These are phyloP conservation scores for Cladosporium sp. DNA, from an alignment of 2,329 filamentous ascomycete genomes.

Conservation along the genomic window DNA sequence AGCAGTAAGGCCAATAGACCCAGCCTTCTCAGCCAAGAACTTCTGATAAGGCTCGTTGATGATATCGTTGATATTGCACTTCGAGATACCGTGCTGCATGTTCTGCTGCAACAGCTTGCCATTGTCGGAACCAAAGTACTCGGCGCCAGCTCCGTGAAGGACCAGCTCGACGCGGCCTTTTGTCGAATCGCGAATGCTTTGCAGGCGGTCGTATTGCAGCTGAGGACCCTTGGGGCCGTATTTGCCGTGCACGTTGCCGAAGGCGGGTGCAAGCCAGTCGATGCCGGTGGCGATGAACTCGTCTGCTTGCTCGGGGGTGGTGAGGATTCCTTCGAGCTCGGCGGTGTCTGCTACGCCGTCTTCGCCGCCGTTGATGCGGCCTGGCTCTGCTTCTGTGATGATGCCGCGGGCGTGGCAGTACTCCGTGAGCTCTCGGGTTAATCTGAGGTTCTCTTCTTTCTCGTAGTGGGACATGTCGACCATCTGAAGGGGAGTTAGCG, in stretches of 20 bases:
- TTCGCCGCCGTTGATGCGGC: conserved; percentile 31
- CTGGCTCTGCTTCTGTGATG: conserved; percentile 30
- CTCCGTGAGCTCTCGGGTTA: conserved; percentile 25
- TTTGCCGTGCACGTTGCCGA: conserved; percentile 31
- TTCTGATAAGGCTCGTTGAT: conserved; percentile 39
- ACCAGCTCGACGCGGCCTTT: conserved; percentile 45
- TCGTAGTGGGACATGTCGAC: conserved; percentile 33
- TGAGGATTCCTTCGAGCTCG: conserved; percentile 27
- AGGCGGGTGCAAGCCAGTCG: conserved; percentile 29
- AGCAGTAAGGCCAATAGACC: conserved; percentile 23
- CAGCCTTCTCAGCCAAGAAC: conserved; percentile 19
- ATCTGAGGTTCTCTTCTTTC: conserved; percentile 28
- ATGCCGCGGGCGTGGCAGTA: conserved; percentile 29
- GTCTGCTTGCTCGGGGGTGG: conserved; percentile 25
- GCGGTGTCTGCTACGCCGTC: conserved; percentile 29
- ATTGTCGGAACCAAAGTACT: conserved; percentile 35
- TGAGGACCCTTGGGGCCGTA: conserved; percentile 30
- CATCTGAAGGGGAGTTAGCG: conserved; percentile 18
- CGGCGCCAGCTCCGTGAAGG: conserved; percentile 55
- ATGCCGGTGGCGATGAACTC: conserved; percentile 29
- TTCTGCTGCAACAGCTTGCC: conserved; percentile 43
- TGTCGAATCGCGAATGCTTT: conserved; percentile 33
- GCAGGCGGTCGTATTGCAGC: conserved; percentile 33
- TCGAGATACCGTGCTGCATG: conserved; percentile 49
- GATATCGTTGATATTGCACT: conserved; percentile 56